Base-by-base conservation (phyloP, 2,329 filamentous ascomycete genomes). In the Aspergillus ochraceoroseus region DNA sequence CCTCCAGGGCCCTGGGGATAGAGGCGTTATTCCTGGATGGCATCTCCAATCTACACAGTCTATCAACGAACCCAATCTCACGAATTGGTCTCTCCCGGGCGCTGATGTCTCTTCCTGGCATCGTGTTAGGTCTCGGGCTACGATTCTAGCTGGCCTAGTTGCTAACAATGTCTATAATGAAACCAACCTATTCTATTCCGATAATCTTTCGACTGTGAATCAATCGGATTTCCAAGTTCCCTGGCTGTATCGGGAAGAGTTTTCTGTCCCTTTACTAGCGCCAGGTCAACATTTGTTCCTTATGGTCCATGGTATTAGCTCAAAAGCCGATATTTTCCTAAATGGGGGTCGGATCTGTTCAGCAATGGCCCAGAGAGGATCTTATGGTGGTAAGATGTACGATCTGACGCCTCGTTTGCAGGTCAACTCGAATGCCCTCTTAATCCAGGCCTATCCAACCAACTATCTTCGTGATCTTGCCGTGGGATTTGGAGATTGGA, bases 401-500 rank as follows among this genome's bases (percentile, higher is more conserved):
- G 75, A 82, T 14, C 62, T 83, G 17, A 77, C 77, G 0, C 15
- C 49, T 0, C 43, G 58, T 6, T 27, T 75, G 0, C 59, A 63
- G 1, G 47, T 51, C 0, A 63, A 66, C 0, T 37, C 46, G 0
- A 81, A 82, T 48, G 71, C 72, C 0, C 46, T 83, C 2, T 63
- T 75, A 1, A 69, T 81, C 12, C 65, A 67, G 26, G 73, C 70
- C 0, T 70, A 80, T 47, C 77, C 78, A 0, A 80, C 78, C 0
- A 66, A 78, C 46, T 81, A 80, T 53, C 67, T 74, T 11, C 68
- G 72, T 15, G 77, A 82, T 44, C 71, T 82, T 37, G 77, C 73
- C 0, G 59, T 79, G 7, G 76, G 76, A 0, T 82, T 79, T 40
- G 71, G 77, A 0, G 77, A 81, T 50, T 81, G 78, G 77, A 80